These are phyloP conservation scores for Aspergillus clavatus DNA, from an alignment of 2,329 filamentous ascomycete genomes.

Conservation along the genomic window DNA sequence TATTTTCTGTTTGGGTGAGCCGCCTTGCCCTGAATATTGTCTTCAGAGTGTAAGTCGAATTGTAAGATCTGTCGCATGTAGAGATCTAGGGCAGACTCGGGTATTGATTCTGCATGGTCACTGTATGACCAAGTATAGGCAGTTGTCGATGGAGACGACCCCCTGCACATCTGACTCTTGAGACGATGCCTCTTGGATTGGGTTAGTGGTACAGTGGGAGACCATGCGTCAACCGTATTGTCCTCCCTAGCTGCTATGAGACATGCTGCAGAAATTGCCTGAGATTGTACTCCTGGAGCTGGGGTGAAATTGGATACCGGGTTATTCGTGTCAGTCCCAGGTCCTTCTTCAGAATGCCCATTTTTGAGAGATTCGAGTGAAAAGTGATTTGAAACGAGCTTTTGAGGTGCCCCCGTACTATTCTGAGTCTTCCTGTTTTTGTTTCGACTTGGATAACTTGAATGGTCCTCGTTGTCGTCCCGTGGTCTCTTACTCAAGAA, in stretches of 20 bases:
- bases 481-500: slow-evolving; percentile 14
- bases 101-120: not conserved
- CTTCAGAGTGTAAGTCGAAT: slow-evolving; percentile 8
- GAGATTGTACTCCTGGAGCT: not conserved
- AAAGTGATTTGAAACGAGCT: not conserved
- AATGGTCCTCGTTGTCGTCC: not conserved
- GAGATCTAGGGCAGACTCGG: not conserved
- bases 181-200: not conserved
- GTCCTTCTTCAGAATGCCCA: not conserved
- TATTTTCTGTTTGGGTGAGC: slow-evolving; percentile 6
- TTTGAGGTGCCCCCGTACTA: not conserved
- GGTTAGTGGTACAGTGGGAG: not conserved
- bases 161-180: not conserved
- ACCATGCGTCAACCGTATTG: not conserved
- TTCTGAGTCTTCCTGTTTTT: not conserved
- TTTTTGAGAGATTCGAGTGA: not conserved
- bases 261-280: not conserved
- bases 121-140: slow-evolving; percentile 11
- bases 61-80: slow-evolving; percentile 10
- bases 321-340: not conserved
- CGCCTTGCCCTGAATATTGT: not conserved
- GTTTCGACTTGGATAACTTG: not conserved
- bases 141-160: not conserved
- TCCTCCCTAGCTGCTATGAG: not conserved
- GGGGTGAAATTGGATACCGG: not conserved